phyloP scores from a whole-genome alignment of 2,329 filamentous ascomycete genomes.

The Fusarium virguliforme region DNA sequence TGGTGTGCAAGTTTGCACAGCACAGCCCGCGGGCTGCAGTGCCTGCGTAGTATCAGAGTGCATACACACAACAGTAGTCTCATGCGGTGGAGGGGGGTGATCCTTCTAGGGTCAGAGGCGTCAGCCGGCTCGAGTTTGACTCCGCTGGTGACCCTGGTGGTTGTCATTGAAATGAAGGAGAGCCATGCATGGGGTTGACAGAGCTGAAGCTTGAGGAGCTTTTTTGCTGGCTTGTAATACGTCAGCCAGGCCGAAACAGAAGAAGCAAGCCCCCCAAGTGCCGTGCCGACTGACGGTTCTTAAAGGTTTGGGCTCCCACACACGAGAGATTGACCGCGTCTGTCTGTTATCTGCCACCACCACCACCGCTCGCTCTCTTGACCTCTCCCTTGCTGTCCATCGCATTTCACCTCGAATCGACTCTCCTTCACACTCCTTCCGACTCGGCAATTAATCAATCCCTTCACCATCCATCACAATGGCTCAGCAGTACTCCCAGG shows the following conservation, averaged over 20 bases:
- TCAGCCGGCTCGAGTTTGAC: slow-evolving; percentile 39
- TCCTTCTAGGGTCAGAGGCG: slow-evolving; percentile 17
- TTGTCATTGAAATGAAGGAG: slow-evolving; percentile 47
- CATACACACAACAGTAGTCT: slow-evolving; percentile 6
- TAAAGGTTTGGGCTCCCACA: slow-evolving; percentile 26
- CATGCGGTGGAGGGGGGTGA: slow-evolving; percentile 18
- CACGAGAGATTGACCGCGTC: background rate
- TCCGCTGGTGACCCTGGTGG: slow-evolving; percentile 43
- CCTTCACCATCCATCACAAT: slow-evolving; percentile 37
- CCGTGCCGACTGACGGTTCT: slow-evolving; percentile 29
- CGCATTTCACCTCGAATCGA: slow-evolving; percentile 6
- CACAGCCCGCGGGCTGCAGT: slow-evolving; percentile 40
- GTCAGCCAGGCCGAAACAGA: slow-evolving; percentile 24
- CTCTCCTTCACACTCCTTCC: slow-evolving; percentile 7
- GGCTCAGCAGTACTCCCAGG: slow-evolving; percentile 48
- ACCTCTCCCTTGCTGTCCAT: background rate
- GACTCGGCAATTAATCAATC: slow-evolving; percentile 1
- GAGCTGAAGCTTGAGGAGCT: slow-evolving; percentile 26
- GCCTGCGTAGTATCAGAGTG: background rate
- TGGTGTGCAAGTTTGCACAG: slow-evolving; percentile 30
- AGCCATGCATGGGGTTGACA: background rate
- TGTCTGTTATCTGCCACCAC: slow-evolving; percentile 15
- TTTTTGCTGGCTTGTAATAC: slow-evolving; percentile 22
- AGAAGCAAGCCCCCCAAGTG: slow-evolving; percentile 7
- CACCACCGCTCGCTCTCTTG: slow-evolving; percentile 6